These are phyloP conservation scores for Phytophthora capsici DNA, from an alignment of 352 stramenopile genomes.

Conservation along the genomic window DNA sequence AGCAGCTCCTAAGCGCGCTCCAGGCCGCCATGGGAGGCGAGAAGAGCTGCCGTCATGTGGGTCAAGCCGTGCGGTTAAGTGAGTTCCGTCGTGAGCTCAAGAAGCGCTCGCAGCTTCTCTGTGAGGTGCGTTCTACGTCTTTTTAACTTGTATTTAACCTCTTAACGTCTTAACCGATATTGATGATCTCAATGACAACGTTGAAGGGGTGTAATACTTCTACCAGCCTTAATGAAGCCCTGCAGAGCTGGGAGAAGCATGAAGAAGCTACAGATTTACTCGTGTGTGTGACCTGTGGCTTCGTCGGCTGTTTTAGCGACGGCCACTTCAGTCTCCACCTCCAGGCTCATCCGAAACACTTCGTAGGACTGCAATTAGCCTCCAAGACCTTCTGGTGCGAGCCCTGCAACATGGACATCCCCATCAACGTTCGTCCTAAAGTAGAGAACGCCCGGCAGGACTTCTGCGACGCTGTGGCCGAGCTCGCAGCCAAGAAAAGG, in stretches of 20 bases:
- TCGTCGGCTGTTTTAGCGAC: constrained; percentile 58
- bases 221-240: not conserved
- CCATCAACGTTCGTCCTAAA: constrained; percentile 37
- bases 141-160: constrained; percentile 2
- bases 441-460: constrained; percentile 46
- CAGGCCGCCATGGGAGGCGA: constrained; percentile 38
- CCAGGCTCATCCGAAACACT: constrained; percentile 64
- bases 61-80: constrained; percentile 51
- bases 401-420: constrained; percentile 59
- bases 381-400: constrained; percentile 64
- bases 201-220: constrained; percentile 13
- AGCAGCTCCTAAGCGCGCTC: constrained; percentile 7
- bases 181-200: too few species aligned
- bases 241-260: constrained; percentile 45
- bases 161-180: constrained; percentile 3
- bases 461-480: constrained; percentile 48
- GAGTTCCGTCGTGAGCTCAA: constrained; percentile 66
- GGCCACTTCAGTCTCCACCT: constrained; percentile 65
- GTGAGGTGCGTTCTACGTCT: constrained; percentile 28
- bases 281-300: constrained; percentile 67
- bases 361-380: constrained; percentile 55
- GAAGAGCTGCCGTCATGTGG: constrained; percentile 67
- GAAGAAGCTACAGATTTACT: constrained; percentile 46
- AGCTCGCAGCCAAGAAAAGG: constrained; percentile 59
- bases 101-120: constrained; percentile 47